Base-by-base conservation (phyloP, 306 rosid genomes). In the Cucumis hystrix region DNA sequence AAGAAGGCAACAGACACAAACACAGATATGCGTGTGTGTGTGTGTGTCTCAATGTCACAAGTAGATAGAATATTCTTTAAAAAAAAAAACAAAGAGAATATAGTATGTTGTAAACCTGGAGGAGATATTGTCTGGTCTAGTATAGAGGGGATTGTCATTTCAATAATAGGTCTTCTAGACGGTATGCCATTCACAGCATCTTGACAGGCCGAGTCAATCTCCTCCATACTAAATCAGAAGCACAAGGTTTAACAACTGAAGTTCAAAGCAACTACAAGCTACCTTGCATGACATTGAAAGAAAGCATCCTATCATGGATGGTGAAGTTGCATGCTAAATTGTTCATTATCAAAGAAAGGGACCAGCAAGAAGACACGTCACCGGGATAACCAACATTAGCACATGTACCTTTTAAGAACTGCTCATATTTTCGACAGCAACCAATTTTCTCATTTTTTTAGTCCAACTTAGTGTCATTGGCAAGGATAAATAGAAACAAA, bases 91-190 rank as follows among this genome's bases (percentile, higher is more conserved):
- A 21, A 20, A 58, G 14, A 21, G 37, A 41, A 43, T 39, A 15
- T 83, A 75, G 25, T 13, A 70, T 45, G 59, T 70, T 70, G 40
- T 13, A 78, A 71, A 95, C 97, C 99, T 40, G 96, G 91, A 51
- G 97, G 97, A 80, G 99, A 92, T 83, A 95, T 89, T 65, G 97
- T 92, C 76, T 86, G 86, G 89, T 95, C 99, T 51, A 95, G 86
- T 67, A 78, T 83, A 21, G 99, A 95, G 66, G 99, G 99, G 82
- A 95, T 92, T 67, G 99, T 87, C 97, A 95, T 95, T 89, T 95
- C 99, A 54, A 92, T 88, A 67, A 95, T 66, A 1, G 93, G 99
- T 79, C 97, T 89, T 75, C 81, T 78, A 20, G 99, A 95, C 47
- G 99, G 97, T 76, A 89, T 67, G 80, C 97, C 97, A 81, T 89